Conservation (phyloP, 306 rosid species). For the Quercus agrifolia region DNA sequence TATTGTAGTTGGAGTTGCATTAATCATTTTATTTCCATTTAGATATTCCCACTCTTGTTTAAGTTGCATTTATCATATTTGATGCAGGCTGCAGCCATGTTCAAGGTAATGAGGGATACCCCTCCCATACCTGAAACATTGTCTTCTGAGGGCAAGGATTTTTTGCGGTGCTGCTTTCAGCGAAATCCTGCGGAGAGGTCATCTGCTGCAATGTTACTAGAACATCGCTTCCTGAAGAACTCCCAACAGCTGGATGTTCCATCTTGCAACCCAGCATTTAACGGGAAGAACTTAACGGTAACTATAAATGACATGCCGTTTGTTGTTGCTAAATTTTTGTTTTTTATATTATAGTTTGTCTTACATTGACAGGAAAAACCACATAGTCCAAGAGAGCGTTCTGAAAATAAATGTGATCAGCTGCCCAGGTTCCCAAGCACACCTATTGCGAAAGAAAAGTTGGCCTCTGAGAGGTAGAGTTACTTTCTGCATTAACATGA, state of each 20-base stretch:
- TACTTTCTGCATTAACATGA: slow-evolving; percentile 12
- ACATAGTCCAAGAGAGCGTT: slow-evolving; percentile 43
- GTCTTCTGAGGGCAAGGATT: slow-evolving; percentile 80
- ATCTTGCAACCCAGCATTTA: slow-evolving; percentile 30
- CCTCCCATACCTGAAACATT: slow-evolving; percentile 86
- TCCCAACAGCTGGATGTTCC: slow-evolving; percentile 45
- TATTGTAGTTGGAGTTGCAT: neutral
- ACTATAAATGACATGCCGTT: slow-evolving; percentile 15
- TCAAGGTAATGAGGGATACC: slow-evolving; percentile 82
- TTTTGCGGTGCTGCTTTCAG: slow-evolving; percentile 75
- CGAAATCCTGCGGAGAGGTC: slow-evolving; percentile 94
- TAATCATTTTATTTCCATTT: neutral
- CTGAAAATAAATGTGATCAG: slow-evolving; percentile 46
- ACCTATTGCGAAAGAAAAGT: slow-evolving; percentile 37
- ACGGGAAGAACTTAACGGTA: slow-evolving; percentile 43
- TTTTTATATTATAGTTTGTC: slow-evolving; percentile 12
- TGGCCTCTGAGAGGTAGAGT: slow-evolving; percentile 39
- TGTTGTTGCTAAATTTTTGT: neutral
- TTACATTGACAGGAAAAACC: slow-evolving; percentile 51
- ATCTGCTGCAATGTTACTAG: slow-evolving; percentile 67
- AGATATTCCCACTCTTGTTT: slow-evolving; percentile 10
- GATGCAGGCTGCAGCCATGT: slow-evolving; percentile 96
- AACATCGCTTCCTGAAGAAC: slow-evolving; percentile 72
- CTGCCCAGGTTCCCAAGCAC: slow-evolving; percentile 27
- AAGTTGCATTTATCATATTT: slow-evolving; percentile 19